Conservation (phyloP, 805 yeast species). For the Debaryomyces castellii region DNA sequence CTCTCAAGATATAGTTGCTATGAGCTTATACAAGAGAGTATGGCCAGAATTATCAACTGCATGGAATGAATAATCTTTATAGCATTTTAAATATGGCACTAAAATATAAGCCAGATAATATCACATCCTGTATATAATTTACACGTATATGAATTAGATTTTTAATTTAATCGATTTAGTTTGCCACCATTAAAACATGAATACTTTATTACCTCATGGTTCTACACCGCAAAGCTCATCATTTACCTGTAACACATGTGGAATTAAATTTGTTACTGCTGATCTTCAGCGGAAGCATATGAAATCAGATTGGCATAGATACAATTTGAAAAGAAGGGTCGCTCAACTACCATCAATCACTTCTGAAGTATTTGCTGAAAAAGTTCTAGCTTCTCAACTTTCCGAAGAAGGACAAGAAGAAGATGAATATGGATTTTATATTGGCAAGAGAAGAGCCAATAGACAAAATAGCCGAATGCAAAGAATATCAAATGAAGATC, state of each 20-base stretch:
- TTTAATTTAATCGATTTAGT: not conserved
- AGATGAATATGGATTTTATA: slow-evolving; percentile 56
- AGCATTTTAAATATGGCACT: not conserved
- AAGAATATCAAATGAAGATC: slow-evolving; percentile 9
- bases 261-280: slow-evolving; percentile 36
- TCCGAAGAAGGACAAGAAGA: slow-evolving; percentile 29
- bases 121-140: not conserved
- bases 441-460: slow-evolving; percentile 26
- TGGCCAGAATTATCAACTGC: slow-evolving; percentile 68
- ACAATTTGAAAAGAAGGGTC: slow-evolving; percentile 44
- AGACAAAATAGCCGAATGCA: slow-evolving; percentile 27
- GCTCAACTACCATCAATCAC: slow-evolving; percentile 68
- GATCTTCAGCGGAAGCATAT: slow-evolving; percentile 41
- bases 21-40: slow-evolving; percentile 89
- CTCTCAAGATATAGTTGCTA: slow-evolving; percentile 90
- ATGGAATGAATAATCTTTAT: slow-evolving; percentile 25
- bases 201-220: slow-evolving; percentile 18
- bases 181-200: not conserved
- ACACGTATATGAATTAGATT: not conserved
- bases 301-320: slow-evolving; percentile 48
- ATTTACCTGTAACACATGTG: slow-evolving; percentile 43
- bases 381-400: slow-evolving; percentile 43
- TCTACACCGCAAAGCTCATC: slow-evolving; percentile 22
- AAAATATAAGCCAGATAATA: not conserved
- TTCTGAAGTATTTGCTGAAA: slow-evolving; percentile 68